phyloP scores from a whole-genome alignment of 2,329 filamentous ascomycete species.

The Aspergillus transmontanensis region DNA sequence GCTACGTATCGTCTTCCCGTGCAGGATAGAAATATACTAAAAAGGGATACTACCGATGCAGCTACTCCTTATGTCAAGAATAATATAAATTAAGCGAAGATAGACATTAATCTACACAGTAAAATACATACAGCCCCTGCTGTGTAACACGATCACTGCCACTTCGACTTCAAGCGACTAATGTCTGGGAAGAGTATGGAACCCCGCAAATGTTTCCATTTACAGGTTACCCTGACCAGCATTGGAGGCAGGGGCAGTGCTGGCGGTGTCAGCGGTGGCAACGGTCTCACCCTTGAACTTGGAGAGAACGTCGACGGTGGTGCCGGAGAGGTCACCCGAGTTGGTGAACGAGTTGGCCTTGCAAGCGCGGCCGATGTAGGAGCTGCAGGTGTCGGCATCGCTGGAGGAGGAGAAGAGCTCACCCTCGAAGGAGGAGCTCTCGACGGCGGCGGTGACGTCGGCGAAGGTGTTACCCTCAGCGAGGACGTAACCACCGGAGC shows the following conservation, averaged over 20 bases:
- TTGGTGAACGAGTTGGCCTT: conserved; percentile 52
- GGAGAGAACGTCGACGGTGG: conserved; percentile 52
- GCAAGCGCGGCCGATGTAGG: conserved; percentile 54
- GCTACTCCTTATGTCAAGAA: background rate
- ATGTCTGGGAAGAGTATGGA: background rate
- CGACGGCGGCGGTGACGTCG: conserved; percentile 50
- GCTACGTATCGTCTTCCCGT: too few species aligned
- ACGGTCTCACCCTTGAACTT: conserved; percentile 58
- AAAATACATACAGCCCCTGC: background rate
- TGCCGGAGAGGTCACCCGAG: conserved; percentile 36
- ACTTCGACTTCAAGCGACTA: background rate
- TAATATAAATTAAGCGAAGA: background rate
- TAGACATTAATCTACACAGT: background rate
- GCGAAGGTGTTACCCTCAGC: conserved; percentile 63
- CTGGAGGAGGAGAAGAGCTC: conserved; percentile 42
- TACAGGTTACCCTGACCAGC: conserved; percentile 53
- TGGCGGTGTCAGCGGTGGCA: conserved; percentile 46
- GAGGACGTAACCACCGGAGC: conserved; percentile 49
- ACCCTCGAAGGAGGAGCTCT: conserved; percentile 41
- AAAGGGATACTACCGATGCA: too few species aligned
- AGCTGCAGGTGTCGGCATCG: conserved; percentile 42
- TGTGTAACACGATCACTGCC: background rate
- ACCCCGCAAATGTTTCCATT: background rate
- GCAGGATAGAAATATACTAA: too few species aligned
- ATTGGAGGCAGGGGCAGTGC: conserved; percentile 35